Evolutionary conservation across 2,329 filamentous ascomycete genomes (phyloP).

Genomic region (Eurotiales sp.): DNA sequence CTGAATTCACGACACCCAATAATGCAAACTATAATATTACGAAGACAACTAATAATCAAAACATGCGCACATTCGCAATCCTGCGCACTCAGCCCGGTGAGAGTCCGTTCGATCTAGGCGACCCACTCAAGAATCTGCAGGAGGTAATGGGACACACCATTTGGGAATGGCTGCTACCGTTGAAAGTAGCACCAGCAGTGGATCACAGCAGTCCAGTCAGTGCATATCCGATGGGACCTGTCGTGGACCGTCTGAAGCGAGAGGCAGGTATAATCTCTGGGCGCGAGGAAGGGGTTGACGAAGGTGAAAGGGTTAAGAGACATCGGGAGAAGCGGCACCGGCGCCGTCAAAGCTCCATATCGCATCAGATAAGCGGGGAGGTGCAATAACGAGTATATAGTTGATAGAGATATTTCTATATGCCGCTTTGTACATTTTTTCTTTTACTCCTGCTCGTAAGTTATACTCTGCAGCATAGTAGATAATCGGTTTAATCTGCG

Average conservation of each 20-base stretch:
- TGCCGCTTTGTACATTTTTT: not conserved
- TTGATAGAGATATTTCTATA: not conserved
- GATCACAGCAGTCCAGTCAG: conserved; percentile 63
- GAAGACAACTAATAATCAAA: conserved; percentile 26
- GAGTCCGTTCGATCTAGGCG: conserved; percentile 80
- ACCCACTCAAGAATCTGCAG: conserved; percentile 63
- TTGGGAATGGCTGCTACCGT: conserved; percentile 76
- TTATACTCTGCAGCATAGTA: no score
- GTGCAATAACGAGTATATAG: not conserved
- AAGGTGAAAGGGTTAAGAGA: not conserved
- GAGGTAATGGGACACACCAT: conserved; percentile 71
- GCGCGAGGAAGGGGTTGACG: conserved; percentile 1
- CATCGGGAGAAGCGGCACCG: not conserved
- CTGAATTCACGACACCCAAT: not conserved
- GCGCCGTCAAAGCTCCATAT: not conserved
- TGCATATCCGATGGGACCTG: conserved; percentile 64
- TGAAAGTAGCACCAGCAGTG: conserved; percentile 70
- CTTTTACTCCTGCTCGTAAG: no score
- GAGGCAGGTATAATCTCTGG: conserved; percentile 31
- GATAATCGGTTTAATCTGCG: no score
- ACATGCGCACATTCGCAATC: conserved; percentile 71
- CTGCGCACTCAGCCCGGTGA: conserved; percentile 68
- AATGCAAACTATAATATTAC: conserved; percentile 6
- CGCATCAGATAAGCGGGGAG: not conserved
- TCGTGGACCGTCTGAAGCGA: conserved; percentile 55